Percentiles rank a stretch among this genome's conserved stretches.
Evolutionary conservation across 495 filamentous ascomycete species (phyloP).

Genomic region (Neurospora sublineolata): DNA sequence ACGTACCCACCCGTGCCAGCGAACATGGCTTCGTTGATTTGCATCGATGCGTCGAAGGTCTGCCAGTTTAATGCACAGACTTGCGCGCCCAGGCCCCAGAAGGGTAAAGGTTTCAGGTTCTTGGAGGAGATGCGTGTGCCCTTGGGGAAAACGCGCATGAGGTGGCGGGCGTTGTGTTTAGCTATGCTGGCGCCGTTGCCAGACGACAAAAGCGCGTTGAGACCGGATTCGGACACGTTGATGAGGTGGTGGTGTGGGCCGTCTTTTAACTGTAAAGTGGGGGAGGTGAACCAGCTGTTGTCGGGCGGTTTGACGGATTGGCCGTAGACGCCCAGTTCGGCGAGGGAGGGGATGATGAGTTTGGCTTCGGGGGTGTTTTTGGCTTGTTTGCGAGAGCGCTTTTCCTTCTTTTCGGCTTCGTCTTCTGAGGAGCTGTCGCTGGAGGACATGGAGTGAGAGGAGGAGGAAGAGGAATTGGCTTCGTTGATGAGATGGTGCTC

Average conservation of each 20-base stretch:
- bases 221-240: constrained; percentile 43
- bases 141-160: constrained; percentile 48
- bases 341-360: constrained; percentile 37
- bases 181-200: constrained; percentile 27
- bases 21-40: constrained; percentile 47
- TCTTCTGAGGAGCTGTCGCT: constrained; percentile 10
- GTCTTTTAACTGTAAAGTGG: constrained; percentile 17
- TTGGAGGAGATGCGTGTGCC: constrained; percentile 43
- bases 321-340: constrained; percentile 43
- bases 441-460: constrained; percentile 15
- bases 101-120: constrained; percentile 38
- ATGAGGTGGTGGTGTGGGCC: constrained; percentile 45
- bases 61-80: constrained; percentile 50
- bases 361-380: constrained; percentile 18
- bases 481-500: constrained; percentile 43
- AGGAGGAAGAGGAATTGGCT: constrained; percentile 13
- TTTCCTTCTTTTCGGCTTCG: constrained; percentile 27
- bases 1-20: constrained; percentile 42
- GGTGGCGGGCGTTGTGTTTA: constrained; percentile 37
- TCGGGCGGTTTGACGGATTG: constrained; percentile 45
- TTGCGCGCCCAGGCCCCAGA: constrained; percentile 44
- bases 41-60: constrained; percentile 40
- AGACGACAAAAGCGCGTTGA: constrained; percentile 25
- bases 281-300: constrained; percentile 36
- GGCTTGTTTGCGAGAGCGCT: constrained; percentile 29